Conservation (phyloP, 1,284 basidiomycete species). For the Ganoderma multipileum region DNA sequence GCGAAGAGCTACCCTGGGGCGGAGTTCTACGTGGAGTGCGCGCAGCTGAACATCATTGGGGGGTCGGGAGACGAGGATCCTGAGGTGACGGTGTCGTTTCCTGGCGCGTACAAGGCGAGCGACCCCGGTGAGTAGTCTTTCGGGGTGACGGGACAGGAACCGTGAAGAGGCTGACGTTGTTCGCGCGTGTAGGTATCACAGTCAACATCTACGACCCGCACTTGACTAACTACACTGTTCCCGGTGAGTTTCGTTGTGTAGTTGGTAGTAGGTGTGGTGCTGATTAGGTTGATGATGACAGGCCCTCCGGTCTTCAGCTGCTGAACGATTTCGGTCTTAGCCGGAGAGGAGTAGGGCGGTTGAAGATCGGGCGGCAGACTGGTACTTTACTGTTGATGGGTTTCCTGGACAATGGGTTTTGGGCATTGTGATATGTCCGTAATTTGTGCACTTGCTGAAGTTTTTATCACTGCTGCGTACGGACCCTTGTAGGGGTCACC, state of each 20-base stretch:
- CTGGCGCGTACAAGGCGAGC: conserved; percentile 52
- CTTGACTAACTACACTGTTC: conserved; percentile 31
- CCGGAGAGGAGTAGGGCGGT: not conserved
- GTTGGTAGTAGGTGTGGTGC: not conserved
- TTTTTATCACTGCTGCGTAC: too few species aligned
- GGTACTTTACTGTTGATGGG: too few species aligned
- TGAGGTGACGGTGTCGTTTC: conserved; percentile 57
- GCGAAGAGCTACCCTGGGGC: conserved; percentile 55
- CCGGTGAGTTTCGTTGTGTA: conserved; percentile 20
- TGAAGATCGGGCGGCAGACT: not conserved
- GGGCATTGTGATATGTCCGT: too few species aligned
- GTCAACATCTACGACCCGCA: conserved; percentile 35
- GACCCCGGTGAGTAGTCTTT: conserved; percentile 29
- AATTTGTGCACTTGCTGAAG: too few species aligned
- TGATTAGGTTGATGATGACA: not conserved
- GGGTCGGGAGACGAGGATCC: conserved; percentile 47
- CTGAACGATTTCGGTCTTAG: conserved; percentile 12
- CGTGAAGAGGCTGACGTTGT: not conserved
- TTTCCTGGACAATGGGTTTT: too few species aligned
- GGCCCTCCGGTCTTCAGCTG: conserved; percentile 33
- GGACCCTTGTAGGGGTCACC: too few species aligned
- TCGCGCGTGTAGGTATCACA: conserved; percentile 27
- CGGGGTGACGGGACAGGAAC: not conserved
- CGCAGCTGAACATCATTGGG: conserved; percentile 56
- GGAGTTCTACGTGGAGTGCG: conserved; percentile 63